phyloP scores from a whole-genome alignment of 495 filamentous ascomycete genomes.

The Penicillium dipodomyicola region DNA sequence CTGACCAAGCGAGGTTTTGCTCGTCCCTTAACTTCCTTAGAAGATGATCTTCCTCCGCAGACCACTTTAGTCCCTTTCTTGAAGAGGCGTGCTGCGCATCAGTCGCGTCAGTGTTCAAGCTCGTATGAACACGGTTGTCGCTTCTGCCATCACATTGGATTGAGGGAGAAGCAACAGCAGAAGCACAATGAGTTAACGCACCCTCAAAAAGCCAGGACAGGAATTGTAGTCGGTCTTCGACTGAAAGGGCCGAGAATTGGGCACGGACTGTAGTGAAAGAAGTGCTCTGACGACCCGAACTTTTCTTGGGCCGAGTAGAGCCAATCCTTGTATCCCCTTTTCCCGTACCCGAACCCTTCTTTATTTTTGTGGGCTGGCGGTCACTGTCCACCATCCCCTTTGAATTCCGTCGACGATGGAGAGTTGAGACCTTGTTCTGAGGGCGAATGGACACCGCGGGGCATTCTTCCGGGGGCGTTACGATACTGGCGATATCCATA shows the following conservation, averaged over 20 bases:
- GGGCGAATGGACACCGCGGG: neutral
- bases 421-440: constrained; percentile 1
- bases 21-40: neutral
- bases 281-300: neutral
- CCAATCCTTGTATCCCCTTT: neutral
- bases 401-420: constrained; percentile 2
- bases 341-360: constrained; percentile 1
- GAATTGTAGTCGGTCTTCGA: neutral
- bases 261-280: neutral
- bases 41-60: neutral
- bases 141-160: neutral
- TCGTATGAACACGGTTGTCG: neutral
- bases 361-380: neutral
- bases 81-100: constrained; percentile 1
- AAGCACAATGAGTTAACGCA: neutral
- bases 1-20: neutral
- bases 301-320: constrained; percentile 2
- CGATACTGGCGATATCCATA: neutral
- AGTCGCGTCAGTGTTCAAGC: neutral
- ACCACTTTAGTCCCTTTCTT: neutral
- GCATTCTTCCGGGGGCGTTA: neutral
- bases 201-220: constrained; percentile 3
- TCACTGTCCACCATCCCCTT: neutral
- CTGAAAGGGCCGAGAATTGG: neutral
- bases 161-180: neutral